Percentiles rank a stretch among this genome's conserved stretches.
Evolutionary conservation across 768 basidiomycete genomes (phyloP).

Genomic region (Tricholoma bakamatsutake): DNA sequence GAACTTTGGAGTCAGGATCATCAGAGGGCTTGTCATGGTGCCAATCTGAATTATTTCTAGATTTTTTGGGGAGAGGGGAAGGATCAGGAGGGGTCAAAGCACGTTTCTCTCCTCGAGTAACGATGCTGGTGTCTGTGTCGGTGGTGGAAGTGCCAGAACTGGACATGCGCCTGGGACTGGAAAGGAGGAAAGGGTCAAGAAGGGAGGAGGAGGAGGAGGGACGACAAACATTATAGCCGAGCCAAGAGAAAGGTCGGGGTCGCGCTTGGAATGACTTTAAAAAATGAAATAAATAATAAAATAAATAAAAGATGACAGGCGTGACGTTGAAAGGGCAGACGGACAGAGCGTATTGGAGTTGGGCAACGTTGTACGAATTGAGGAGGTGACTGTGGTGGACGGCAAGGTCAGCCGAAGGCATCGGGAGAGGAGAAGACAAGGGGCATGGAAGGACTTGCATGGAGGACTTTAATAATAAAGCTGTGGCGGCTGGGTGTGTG

Average conservation of each 20-base stretch:
- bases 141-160: constrained; percentile 63
- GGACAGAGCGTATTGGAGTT: constrained; percentile 58
- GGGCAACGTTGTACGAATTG: constrained; percentile 56
- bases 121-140: constrained; percentile 59
- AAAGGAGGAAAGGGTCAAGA: no score
- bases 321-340: constrained; percentile 19
- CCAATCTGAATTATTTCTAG: constrained; percentile 31
- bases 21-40: constrained; percentile 31
- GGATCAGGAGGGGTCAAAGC: constrained; percentile 49
- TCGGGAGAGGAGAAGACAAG: constrained; percentile 21
- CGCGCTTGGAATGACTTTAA: constrained; percentile 32
- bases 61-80: constrained; percentile 45
- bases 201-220: no score
- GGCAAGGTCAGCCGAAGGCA: constrained; percentile 50
- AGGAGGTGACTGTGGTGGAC: constrained; percentile 38
- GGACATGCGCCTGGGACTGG: constrained; percentile 72
- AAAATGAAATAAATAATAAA: constrained; percentile 8
- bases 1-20: constrained; percentile 51
- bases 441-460: not conserved
- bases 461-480: no score
- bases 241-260: constrained; percentile 37
- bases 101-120: constrained; percentile 59
- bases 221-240: constrained; percentile 42
- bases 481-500: no score
- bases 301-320: constrained; percentile 17